A percentile compares a stretch with the other conserved stretches of the same genome.
These are phyloP conservation scores for Ustilago trichophora DNA, from an alignment of 1,284 basidiomycete species.

Conservation along the genomic window DNA sequence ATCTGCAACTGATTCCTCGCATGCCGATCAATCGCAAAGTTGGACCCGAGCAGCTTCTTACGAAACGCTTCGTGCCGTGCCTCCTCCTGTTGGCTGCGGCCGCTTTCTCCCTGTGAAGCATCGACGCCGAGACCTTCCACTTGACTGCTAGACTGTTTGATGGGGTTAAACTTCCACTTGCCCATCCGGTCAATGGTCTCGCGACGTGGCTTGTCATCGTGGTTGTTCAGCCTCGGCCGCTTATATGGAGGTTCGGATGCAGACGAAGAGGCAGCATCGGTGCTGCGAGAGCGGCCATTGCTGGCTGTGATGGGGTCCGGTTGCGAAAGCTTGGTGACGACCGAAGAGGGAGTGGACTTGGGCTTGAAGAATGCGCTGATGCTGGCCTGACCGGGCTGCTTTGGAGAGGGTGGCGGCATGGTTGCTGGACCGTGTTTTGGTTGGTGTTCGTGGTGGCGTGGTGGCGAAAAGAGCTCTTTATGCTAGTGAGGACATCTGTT, in stretches of 20 bases:
- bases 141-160: background rate
- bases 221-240: conserved; percentile 5
- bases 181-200: conserved; percentile 37
- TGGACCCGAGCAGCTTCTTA: conserved; percentile 29
- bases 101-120: conserved; percentile 2
- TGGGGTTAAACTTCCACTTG: conserved; percentile 24
- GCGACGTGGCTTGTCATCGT: conserved; percentile 21
- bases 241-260: conserved; percentile 22
- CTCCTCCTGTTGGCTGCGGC: conserved; percentile 2
- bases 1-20: conserved; percentile 32
- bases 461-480: background rate
- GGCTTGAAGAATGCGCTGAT: conserved; percentile 54
- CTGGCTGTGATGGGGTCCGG: conserved; percentile 7
- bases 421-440: too few relatives aligned
- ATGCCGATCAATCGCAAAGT: conserved; percentile 35
- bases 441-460: background rate
- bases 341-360: conserved; percentile 4
- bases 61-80: conserved; percentile 22
- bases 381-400: conserved; percentile 23
- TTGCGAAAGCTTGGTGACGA: conserved; percentile 36
- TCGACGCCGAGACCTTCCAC: background rate
- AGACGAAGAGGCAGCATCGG: conserved; percentile 12
- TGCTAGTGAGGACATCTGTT: background rate
- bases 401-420: conserved; percentile 30
- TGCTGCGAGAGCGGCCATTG: conserved; percentile 2